A percentile compares a stretch with the other conserved stretches of the same genome.
phyloP scores from a whole-genome alignment of 768 basidiomycete species.

The Termitomyces heimii region DNA sequence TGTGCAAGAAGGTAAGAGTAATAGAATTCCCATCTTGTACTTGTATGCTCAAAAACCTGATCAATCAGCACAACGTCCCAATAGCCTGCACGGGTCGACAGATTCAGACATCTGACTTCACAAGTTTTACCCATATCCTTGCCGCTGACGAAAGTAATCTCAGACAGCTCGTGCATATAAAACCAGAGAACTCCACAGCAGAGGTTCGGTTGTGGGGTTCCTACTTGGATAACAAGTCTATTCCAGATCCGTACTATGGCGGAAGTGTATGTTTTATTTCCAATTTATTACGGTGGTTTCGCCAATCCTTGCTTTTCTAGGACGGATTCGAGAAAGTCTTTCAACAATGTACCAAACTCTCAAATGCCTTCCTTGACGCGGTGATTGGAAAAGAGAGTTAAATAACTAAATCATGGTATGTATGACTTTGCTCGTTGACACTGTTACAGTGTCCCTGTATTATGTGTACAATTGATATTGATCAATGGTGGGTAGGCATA shows the following conservation, averaged over 20 bases:
- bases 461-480: not conserved
- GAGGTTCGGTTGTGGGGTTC: conserved; percentile 76
- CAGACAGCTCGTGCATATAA: conserved; percentile 48
- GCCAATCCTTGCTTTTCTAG: conserved; percentile 14
- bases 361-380: conserved; percentile 76
- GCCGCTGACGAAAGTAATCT: conserved; percentile 80
- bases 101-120: conserved; percentile 63
- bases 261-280: conserved; percentile 40
- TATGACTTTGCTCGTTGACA: not conserved
- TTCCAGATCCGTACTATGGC: conserved; percentile 85
- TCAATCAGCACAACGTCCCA: conserved; percentile 59
- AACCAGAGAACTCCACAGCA: conserved; percentile 48
- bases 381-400: conserved; percentile 29
- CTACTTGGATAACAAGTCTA: conserved; percentile 62
- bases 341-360: conserved; percentile 66
- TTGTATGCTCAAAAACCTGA: not conserved
- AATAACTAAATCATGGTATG: not conserved
- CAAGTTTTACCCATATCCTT: conserved; percentile 75
- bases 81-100: conserved; percentile 69
- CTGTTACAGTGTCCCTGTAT: not conserved
- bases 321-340: conserved; percentile 74
- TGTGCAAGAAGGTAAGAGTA: conserved; percentile 58
- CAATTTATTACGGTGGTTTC: not conserved
- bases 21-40: not conserved
- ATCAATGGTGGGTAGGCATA: conserved; percentile 77